phyloP scores from a whole-genome alignment of 129 eudicot genomes.

The Tanacetum coccineum region DNA sequence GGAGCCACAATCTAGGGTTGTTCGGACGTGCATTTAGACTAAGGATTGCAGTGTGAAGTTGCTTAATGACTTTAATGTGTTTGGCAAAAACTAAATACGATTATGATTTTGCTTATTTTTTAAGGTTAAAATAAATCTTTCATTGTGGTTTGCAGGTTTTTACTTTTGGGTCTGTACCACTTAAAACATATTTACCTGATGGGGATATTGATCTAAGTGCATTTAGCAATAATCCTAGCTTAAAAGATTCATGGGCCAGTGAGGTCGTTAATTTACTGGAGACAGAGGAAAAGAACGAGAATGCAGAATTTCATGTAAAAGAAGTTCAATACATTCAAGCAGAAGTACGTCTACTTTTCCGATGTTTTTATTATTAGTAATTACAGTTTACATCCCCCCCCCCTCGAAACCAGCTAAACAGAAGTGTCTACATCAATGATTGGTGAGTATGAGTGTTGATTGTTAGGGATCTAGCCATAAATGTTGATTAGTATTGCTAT shows the following conservation, averaged over 20 bases:
- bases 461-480: not conserved
- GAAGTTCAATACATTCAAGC: slow-evolving; percentile 99
- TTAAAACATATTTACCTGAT: slow-evolving; percentile 95
- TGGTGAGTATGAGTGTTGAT: not conserved
- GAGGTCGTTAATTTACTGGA: slow-evolving; percentile 77
- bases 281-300: slow-evolving; percentile 79
- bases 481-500: slow-evolving; percentile 2
- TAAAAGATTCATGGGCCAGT: slow-evolving; percentile 89
- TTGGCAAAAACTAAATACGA: not conserved
- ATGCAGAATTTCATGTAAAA: slow-evolving; percentile 93
- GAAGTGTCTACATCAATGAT: too few relatives aligned
- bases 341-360: slow-evolving; percentile 48
- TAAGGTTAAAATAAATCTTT: not conserved
- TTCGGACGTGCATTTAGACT: not conserved
- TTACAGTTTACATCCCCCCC: not conserved
- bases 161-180: slow-evolving; percentile 95
- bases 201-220: slow-evolving; percentile 95
- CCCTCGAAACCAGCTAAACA: too few relatives aligned
- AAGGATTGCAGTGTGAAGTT: not conserved
- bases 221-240: slow-evolving; percentile 55
- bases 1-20: not conserved
- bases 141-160: slow-evolving; percentile 52
- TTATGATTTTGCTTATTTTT: not conserved
- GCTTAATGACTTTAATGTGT: not conserved
- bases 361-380: not conserved